Percentiles rank a stretch among this genome's conserved stretches.
Conservation (phyloP, 2,329 filamentous ascomycete species). For the Ophiostoma pallidulum region DNA sequence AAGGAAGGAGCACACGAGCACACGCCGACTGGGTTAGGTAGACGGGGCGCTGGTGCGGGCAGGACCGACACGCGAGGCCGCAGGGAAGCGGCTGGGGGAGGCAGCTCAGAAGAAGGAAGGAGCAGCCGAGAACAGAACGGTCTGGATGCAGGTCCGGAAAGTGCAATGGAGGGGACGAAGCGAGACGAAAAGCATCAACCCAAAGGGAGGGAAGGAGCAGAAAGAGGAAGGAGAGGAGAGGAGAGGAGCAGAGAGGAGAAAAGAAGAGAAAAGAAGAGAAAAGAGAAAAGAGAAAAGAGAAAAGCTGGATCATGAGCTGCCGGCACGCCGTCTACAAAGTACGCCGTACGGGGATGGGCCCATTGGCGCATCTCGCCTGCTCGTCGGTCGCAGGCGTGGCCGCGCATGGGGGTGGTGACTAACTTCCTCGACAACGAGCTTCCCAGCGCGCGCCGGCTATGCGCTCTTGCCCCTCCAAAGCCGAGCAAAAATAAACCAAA, state of each 20-base stretch:
- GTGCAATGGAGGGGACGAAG: too few species aligned
- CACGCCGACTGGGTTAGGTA: too few species aligned
- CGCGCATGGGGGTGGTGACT: not conserved
- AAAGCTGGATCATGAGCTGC: too few species aligned
- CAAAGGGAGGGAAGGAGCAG: not conserved
- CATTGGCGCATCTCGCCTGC: not conserved
- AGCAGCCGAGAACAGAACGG: constrained; percentile 1
- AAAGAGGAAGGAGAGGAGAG: not conserved
- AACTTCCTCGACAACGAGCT: not conserved
- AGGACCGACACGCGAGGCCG: too few species aligned
- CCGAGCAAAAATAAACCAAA: too few species aligned
- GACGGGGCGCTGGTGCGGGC: too few species aligned
- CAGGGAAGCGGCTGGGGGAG: too few species aligned
- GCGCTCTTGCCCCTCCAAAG: constrained; percentile 11
- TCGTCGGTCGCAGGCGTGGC: too few species aligned
- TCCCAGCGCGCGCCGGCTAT: not conserved
- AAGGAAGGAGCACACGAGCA: constrained; percentile 5
- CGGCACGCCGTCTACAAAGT: too few species aligned
- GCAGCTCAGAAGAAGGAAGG: not conserved
- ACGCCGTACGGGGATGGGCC: too few species aligned
- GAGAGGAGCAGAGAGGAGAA: not conserved
- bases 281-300: not conserved
- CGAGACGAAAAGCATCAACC: too few species aligned
- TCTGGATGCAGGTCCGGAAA: too few species aligned
- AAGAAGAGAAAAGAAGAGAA: not conserved